Conservation (phyloP, 371 early-diverging fungal species). For the Cokeromyces recurvatus region DNA sequence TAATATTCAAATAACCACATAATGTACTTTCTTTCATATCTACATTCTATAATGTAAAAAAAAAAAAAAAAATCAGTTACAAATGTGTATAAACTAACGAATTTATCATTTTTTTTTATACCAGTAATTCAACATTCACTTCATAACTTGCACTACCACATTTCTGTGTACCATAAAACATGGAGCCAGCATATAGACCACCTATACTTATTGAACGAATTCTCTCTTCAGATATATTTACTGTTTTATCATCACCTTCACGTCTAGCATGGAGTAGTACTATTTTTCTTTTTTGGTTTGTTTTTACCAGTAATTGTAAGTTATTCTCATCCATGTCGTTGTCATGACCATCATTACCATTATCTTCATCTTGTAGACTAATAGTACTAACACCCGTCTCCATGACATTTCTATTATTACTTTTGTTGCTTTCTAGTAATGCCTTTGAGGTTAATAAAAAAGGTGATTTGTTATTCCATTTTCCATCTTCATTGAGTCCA, state of each 20-base stretch:
- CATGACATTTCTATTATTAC: too few species aligned
- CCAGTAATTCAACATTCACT: conserved; percentile 67
- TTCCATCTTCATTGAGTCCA: too few species aligned
- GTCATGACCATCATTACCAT: too few species aligned
- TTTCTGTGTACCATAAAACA: conserved; percentile 62
- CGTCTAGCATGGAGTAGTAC: conserved; percentile 12
- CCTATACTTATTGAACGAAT: conserved; percentile 5
- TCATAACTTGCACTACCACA: conserved; percentile 62
- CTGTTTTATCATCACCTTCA: conserved; percentile 10
- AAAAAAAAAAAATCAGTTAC: neutral
- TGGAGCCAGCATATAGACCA: conserved; percentile 52
- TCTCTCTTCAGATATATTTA: conserved; percentile 12
- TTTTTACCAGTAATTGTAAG: too few species aligned
- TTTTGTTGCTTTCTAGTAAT: neutral
- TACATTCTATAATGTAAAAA: conserved; percentile 51
- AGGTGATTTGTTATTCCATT: too few species aligned
- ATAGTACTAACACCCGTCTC: too few species aligned
- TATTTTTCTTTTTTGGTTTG: neutral
- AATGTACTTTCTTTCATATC: conserved; percentile 60
- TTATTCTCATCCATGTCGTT: too few species aligned
- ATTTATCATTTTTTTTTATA: conserved; percentile 10
- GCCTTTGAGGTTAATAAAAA: neutral
- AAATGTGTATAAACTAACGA: neutral
- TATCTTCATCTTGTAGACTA: too few species aligned
- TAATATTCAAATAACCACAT: conserved; percentile 73